Conservation (phyloP, 441 rosid genomes). For the Adansonia grandidieri region DNA sequence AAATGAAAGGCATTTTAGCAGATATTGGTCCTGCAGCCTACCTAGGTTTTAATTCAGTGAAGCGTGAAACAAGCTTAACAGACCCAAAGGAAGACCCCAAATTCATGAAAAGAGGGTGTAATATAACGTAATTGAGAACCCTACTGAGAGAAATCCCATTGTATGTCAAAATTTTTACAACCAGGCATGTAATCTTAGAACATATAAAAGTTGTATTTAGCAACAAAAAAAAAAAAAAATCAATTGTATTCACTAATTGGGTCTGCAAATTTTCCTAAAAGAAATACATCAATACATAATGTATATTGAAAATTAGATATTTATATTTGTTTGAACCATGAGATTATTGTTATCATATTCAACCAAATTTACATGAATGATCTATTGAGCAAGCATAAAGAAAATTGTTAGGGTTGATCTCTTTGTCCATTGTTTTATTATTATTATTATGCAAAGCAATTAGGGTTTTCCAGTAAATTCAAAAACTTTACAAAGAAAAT, state of each 20-base stretch:
- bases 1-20: slow-evolving; percentile 6
- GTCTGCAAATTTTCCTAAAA: too few species aligned
- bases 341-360: not conserved
- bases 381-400: not conserved
- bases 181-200: too few species aligned
- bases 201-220: too few species aligned
- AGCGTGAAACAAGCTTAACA: slow-evolving; percentile 1
- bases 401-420: not conserved
- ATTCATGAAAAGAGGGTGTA: not conserved
- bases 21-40: slow-evolving; percentile 8
- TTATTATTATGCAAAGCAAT: not conserved
- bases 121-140: not conserved
- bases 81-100: not conserved
- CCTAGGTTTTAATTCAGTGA: slow-evolving; percentile 12
- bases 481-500: slow-evolving; percentile 2
- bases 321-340: not conserved
- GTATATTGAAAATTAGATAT: not conserved
- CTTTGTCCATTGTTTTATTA: not conserved
- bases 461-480: slow-evolving; percentile 20
- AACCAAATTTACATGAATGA: not conserved
- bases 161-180: not conserved
- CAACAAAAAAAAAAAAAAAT: too few species aligned
- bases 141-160: not conserved
- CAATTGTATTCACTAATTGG: too few species aligned
- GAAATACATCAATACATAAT: too few species aligned